These are phyloP conservation scores for Bipolaris cookei DNA, from an alignment of 2,329 filamentous ascomycete genomes.

Conservation along the genomic window DNA sequence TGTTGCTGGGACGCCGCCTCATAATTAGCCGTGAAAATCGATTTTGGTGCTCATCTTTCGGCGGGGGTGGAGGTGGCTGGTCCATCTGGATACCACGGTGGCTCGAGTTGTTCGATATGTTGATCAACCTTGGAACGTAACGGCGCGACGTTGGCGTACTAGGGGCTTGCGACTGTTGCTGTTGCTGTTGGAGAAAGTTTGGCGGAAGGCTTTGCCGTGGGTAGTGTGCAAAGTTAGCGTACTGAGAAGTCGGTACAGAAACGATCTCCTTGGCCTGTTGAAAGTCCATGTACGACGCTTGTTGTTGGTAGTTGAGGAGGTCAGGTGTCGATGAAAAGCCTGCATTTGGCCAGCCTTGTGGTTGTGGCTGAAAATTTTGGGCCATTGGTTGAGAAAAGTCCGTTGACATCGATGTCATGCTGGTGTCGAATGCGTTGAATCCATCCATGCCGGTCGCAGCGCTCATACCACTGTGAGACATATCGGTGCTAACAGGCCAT, in stretches of 20 bases:
- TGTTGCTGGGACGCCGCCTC: constrained; percentile 46
- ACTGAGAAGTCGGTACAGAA: constrained; percentile 43
- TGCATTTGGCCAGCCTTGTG: constrained; percentile 42
- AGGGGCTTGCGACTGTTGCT: constrained; percentile 15
- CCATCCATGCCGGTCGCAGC: constrained; percentile 38
- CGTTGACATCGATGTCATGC: constrained; percentile 40
- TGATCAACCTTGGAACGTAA: constrained; percentile 45
- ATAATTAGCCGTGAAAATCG: constrained; percentile 46
- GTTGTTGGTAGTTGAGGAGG: constrained; percentile 43
- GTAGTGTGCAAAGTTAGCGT: constrained; percentile 44
- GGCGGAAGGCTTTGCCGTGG: constrained; percentile 45
- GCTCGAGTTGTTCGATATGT: constrained; percentile 38
- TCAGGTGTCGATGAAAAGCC: constrained; percentile 46
- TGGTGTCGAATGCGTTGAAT: constrained; percentile 38
- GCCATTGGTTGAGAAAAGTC: constrained; percentile 44
- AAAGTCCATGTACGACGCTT: constrained; percentile 41
- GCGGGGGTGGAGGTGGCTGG: constrained; percentile 44
- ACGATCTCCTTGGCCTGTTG: constrained; percentile 40
- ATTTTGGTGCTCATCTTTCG: constrained; percentile 44
- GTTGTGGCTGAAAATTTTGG: constrained; percentile 39
- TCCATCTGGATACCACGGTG: constrained; percentile 37
- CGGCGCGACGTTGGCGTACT: constrained; percentile 33
- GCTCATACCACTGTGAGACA: constrained; percentile 38
- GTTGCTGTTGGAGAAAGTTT: constrained; percentile 39
- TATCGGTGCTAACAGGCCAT: constrained; percentile 46